These are phyloP conservation scores for Chlorella vulgaris DNA, from an alignment of 139 green algal species.

Conservation along the genomic window DNA sequence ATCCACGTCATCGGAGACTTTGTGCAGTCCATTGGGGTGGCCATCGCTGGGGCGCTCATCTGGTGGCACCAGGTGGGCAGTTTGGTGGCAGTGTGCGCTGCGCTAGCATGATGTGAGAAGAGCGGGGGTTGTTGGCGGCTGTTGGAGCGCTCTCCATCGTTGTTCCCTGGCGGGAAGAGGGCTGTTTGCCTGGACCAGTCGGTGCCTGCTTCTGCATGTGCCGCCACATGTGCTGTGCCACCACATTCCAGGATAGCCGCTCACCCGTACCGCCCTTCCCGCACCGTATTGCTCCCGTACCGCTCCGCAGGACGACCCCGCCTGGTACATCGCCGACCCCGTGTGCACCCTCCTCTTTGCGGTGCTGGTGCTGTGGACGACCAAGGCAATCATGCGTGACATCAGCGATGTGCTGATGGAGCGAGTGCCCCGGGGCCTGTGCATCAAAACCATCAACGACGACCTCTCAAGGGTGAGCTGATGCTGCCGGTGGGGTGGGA, in stretches of 20 bases:
- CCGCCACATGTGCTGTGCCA: too few relatives aligned
- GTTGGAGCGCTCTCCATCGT: not conserved
- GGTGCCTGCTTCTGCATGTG: too few relatives aligned
- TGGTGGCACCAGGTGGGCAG: constrained; percentile 76
- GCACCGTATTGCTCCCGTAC: not conserved
- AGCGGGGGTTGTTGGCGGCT: not conserved
- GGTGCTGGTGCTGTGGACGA: constrained; percentile 88
- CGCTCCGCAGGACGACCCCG: constrained; percentile 57
- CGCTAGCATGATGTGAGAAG: not conserved
- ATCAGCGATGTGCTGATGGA: constrained; percentile 95
- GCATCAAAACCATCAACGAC: constrained; percentile 45
- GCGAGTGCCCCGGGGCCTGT: constrained; percentile 70
- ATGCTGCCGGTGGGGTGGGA: not conserved
- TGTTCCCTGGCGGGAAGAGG: too few relatives aligned
- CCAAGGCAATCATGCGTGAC: constrained; percentile 76
- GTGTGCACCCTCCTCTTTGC: constrained; percentile 96
- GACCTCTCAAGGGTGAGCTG: constrained; percentile 8
- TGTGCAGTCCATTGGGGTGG: constrained; percentile 90
- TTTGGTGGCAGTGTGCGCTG: too few relatives aligned
- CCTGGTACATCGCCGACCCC: constrained; percentile 74
- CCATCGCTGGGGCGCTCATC: constrained; percentile 84
- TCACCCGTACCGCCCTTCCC: not conserved
- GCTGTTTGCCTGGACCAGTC: too few relatives aligned
- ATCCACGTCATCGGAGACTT: constrained; percentile 95
- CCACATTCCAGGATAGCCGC: too few relatives aligned